These are phyloP conservation scores for Primulina eburnea DNA, from an alignment of 257 asterid genomes.

Conservation along the genomic window DNA sequence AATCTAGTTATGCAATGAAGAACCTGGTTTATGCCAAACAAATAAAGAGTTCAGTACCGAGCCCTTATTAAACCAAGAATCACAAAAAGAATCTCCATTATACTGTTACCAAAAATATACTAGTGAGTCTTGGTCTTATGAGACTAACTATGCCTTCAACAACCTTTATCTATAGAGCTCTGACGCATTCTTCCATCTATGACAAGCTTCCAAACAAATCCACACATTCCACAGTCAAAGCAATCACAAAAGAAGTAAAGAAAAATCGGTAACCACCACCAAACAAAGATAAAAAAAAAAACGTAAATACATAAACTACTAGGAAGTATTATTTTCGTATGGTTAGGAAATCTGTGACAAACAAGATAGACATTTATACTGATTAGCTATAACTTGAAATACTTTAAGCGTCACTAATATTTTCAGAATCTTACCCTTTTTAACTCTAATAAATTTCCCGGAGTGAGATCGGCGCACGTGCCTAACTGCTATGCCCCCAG, in stretches of 20 bases:
- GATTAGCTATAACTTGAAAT: not conserved
- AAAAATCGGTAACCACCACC: not conserved
- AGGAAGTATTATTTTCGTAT: not conserved
- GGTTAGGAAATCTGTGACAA: not conserved
- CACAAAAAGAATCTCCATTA: not conserved
- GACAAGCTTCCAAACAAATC: not conserved
- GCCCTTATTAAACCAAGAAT: not conserved
- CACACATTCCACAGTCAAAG: not conserved
- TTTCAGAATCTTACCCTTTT: constrained; percentile 60
- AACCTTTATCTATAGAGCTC: not conserved
- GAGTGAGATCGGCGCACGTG: constrained; percentile 81
- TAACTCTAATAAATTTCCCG: constrained; percentile 65
- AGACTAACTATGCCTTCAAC: not conserved
- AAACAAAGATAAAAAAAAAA: not conserved
- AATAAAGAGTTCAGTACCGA: not conserved
- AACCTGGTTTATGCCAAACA: constrained; percentile 9
- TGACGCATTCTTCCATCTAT: not conserved
- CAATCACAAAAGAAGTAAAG: not conserved
- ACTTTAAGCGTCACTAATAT: not conserved
- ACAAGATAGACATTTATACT: not conserved
- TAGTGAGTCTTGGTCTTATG: too few relatives aligned
- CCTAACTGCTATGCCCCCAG: constrained; percentile 64
- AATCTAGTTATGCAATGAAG: not conserved
- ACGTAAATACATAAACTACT: not conserved
- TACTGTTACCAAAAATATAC: too few relatives aligned